Base-by-base conservation (phyloP, 306 rosid species). In the Clitoria ternatea region DNA sequence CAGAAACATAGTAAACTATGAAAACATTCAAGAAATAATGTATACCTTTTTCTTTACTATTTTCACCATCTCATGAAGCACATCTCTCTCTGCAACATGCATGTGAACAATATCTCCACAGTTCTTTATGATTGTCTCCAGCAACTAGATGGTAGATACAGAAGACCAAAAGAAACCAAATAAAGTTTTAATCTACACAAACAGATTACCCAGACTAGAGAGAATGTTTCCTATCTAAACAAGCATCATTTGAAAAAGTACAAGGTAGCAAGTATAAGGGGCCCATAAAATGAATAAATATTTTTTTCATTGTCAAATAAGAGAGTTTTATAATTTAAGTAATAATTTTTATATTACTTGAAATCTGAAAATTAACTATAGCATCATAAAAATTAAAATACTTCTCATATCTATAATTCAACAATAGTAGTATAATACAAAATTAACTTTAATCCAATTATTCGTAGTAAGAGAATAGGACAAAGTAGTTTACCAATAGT, bases 61-160 rank as follows among this genome's bases (percentile, higher is more conserved):
- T 79, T 73, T 94, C 35, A 91, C 96, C 99, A 94, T 89, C 73
- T 94, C 99, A 33, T 90, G 97, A 70, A 89, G 94, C 72, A 94
- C 89, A 48, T 89, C 96, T 83, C 80, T 94, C 87, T 94, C 99
- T 30, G 99, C 99, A 20, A 94, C 99, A 77, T 91, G 97, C 96
- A 94, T 91, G 81, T 91, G 99, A 62, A 94, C 95, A 83, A 89
- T 89, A 74, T 94, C 99, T 74, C 99, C 99, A 80, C 99, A 94
- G 69, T 94, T 94, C 85, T 94, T 94, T 76, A 91, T 77, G 71
- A 91, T 83, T 42, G 99, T 94, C 85, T 94, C 99, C 87, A 94
- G 72, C 57, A 94, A 84, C 99, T 94, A 84, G 66, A 79, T n/a
- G n/a, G n/a, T n/a, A n/a, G n/a, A 82, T 60, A 69, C 30, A 83